A percentile compares a stretch with the other conserved stretches of the same genome.
These are phyloP conservation scores for Eremothecium gossypii DNA, from an alignment of 1,139 yeast genomes.

Conservation along the genomic window DNA sequence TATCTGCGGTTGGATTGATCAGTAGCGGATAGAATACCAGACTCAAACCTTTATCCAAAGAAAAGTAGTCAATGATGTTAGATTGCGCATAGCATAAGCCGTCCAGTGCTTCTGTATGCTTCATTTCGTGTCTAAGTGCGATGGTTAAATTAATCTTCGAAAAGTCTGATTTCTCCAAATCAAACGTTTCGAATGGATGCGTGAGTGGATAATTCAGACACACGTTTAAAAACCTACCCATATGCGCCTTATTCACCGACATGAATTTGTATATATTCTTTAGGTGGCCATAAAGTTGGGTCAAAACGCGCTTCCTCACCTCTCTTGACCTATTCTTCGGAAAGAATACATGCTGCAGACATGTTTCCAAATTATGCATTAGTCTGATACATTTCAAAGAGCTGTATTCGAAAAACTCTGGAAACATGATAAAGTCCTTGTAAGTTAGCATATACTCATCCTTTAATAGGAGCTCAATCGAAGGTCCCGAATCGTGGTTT, in stretches of 20 bases:
- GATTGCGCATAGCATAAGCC: neutral
- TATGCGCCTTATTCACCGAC: conserved; percentile 10
- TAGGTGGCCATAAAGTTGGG: conserved; percentile 3
- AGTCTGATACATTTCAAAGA: conserved; percentile 12
- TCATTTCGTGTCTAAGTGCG: conserved; percentile 1
- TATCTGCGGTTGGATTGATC: conserved; percentile 8
- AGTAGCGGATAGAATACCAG: conserved; percentile 12
- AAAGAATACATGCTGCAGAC: conserved; percentile 6
- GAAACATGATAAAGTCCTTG: conserved; percentile 19
- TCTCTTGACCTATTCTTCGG: neutral
- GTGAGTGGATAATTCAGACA: conserved; percentile 20
- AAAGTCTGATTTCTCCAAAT: conserved; percentile 4
- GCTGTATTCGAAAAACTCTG: conserved; percentile 16
- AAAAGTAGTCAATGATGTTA: conserved; percentile 6
- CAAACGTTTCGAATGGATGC: conserved; percentile 5
- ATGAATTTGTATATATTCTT: conserved; percentile 11
- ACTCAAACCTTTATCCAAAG: conserved; percentile 8
- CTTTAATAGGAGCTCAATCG: conserved; percentile 9
- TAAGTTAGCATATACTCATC: conserved; percentile 17
- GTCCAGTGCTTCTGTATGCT: neutral
- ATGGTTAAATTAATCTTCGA: conserved; percentile 5
- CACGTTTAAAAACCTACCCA: conserved; percentile 17
- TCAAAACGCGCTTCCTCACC: conserved; percentile 1
- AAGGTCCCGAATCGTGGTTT: neutral
- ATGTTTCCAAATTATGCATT: conserved; percentile 8